Percentiles rank a stretch among this genome's conserved stretches.
Conservation (phyloP, 2,329 filamentous ascomycete species). For the Ascomycota sp. region DNA sequence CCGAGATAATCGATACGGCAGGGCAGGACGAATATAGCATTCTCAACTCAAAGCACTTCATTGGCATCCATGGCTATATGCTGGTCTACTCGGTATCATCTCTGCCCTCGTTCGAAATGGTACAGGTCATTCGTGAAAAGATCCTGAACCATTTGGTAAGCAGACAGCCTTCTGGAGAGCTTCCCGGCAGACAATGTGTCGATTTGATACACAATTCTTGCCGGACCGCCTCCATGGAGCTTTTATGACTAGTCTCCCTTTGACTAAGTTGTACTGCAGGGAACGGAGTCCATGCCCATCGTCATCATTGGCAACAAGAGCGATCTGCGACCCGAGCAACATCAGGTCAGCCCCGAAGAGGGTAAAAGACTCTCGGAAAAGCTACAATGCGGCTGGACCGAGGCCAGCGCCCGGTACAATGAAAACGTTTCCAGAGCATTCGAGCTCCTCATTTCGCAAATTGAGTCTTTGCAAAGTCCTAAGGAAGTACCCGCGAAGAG, state of each 20-base stretch:
- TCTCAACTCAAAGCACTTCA: constrained; percentile 95
- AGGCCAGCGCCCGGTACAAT: constrained; percentile 84
- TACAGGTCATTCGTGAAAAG: constrained; percentile 87
- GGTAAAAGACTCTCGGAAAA: constrained; percentile 70
- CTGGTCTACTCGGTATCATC: constrained; percentile 96
- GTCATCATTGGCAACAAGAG: constrained; percentile 96
- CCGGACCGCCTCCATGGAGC: constrained; percentile 2
- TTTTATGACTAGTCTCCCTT: background rate
- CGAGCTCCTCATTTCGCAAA: constrained; percentile 81
- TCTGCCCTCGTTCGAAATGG: constrained; percentile 91
- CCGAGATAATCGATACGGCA: constrained; percentile 95
- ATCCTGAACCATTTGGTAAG: constrained; percentile 85
- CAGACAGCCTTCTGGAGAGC: too few relatives aligned
- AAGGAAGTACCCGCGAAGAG: constrained; percentile 59
- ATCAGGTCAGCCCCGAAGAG: constrained; percentile 72
- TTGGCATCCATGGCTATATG: constrained; percentile 97
- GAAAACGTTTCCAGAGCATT: constrained; percentile 87
- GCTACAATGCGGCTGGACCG: constrained; percentile 82
- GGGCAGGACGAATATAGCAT: constrained; percentile 99
- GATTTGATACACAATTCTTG: too few relatives aligned
- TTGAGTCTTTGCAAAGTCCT: constrained; percentile 86
- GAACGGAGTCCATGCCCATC: constrained; percentile 78
- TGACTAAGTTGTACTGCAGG: constrained; percentile 25
- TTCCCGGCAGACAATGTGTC: too few relatives aligned
- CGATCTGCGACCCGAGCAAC: constrained; percentile 78